Conservation (phyloP, 2,329 filamentous ascomycete species). For the Leptographium lundbergii region DNA sequence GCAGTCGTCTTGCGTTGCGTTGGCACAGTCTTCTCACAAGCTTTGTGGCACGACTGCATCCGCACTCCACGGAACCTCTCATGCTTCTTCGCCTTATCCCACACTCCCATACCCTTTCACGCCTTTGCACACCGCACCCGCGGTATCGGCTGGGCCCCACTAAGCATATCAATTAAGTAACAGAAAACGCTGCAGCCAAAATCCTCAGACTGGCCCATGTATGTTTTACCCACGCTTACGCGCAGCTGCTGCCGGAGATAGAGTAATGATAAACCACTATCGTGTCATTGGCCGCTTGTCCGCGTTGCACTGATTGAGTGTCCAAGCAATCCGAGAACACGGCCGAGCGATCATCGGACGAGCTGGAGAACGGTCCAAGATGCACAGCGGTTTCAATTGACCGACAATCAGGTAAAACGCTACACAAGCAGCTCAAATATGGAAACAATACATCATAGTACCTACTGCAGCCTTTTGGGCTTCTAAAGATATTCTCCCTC, state of each 20-base stretch:
- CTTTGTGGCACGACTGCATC: neutral
- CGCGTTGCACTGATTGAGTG: neutral
- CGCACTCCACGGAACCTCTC: neutral
- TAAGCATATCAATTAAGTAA: neutral
- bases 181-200: neutral
- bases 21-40: neutral
- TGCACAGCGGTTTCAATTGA: neutral
- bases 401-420: neutral
- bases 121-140: neutral
- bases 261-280: conserved; percentile 8
- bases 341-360: conserved; percentile 4
- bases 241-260: neutral
- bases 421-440: neutral
- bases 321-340: neutral
- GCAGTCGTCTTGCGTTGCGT: neutral
- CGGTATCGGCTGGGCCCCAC: neutral
- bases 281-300: conserved; percentile 6
- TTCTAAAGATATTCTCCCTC: neutral
- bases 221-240: neutral
- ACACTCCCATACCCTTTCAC: neutral
- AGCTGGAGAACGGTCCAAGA: neutral
- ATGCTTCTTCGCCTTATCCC: neutral
- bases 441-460: neutral
- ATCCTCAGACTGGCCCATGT: neutral
- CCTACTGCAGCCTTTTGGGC: neutral